A percentile compares a stretch with the other conserved stretches of the same genome.
These are phyloP conservation scores for Penicillium sp. DNA, from an alignment of 2,329 filamentous ascomycete genomes.

Conservation along the genomic window DNA sequence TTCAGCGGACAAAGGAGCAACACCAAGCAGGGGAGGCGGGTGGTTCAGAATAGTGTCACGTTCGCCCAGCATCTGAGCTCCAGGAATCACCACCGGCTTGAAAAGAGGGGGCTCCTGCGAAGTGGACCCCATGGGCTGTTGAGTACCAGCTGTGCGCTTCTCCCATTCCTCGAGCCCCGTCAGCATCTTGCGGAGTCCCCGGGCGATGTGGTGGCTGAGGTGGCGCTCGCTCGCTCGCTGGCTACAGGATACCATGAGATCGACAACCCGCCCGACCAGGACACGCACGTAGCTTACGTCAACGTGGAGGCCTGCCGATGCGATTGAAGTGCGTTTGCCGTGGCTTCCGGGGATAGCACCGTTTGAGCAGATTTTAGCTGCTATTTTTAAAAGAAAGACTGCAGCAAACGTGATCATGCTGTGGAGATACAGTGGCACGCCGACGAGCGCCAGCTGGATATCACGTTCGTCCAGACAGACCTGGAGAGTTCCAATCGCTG, in stretches of 20 bases:
- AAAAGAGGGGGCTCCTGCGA: slow-evolving; percentile 32
- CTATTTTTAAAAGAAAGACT: slow-evolving; percentile 46
- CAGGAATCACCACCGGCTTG: slow-evolving; percentile 38
- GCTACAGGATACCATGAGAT: slow-evolving; percentile 40
- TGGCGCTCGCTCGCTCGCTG: slow-evolving; percentile 41
- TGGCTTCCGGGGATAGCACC: slow-evolving; percentile 31
- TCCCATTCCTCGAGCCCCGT: slow-evolving; percentile 41
- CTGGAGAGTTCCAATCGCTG: slow-evolving; percentile 42
- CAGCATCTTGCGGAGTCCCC: slow-evolving; percentile 40
- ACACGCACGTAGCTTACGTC: slow-evolving; percentile 37
- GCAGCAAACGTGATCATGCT: slow-evolving; percentile 49
- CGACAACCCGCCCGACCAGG: slow-evolving; percentile 34
- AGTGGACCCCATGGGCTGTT: slow-evolving; percentile 22
- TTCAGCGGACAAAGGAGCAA: slow-evolving; percentile 40
- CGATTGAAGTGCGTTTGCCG: slow-evolving; percentile 39
- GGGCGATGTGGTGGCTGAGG: slow-evolving; percentile 40
- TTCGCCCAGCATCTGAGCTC: slow-evolving; percentile 36
- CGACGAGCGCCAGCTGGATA: slow-evolving; percentile 42
- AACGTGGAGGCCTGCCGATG: slow-evolving; percentile 35
- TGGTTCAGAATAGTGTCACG: slow-evolving; percentile 37
- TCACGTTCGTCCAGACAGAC: slow-evolving; percentile 45
- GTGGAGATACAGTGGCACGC: slow-evolving; percentile 46
- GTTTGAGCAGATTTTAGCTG: slow-evolving; percentile 39
- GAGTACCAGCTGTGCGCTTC: slow-evolving; percentile 28
- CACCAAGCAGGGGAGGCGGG: slow-evolving; percentile 36